Base-by-base conservation (phyloP, 176 grass and related monocot genomes). In the Tillandsia leiboldiana region DNA sequence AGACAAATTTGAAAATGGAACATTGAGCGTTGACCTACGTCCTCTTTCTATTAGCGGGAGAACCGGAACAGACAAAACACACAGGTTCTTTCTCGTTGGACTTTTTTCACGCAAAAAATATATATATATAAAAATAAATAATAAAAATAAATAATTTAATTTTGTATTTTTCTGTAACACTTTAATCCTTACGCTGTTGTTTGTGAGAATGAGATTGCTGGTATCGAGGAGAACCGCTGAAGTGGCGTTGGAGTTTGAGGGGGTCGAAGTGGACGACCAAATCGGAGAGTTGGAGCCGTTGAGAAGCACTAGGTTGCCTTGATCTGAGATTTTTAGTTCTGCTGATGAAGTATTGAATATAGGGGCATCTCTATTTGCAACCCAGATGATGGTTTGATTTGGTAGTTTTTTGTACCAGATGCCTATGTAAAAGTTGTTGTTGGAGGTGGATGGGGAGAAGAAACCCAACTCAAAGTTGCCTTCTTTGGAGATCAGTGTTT, bases 391-490 rank as follows among this genome's bases (percentile, higher is more conserved):
- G 1, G 72, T 82, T n/a, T 6, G 72, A 3, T 3, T 74, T 10
- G 63, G 68, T 62, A 83, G 65, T 11, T 65, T 70, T 22, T 80
- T 83, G 80, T 77, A 90, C 87, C 87, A 90, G 71, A 90, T 75
- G 56, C 79, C 87, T 8, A 80, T 12, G 73, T 83, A 86, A 42
- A 42, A 42, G 74, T 80, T 52, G 27, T 80, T 80, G 63, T 23
- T 33, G 71, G 57, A 64, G 57, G 65, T 82, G 61, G 74, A 78
- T 65, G 70, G 51, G 12, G 75, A 67, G 75, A 78, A 86, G 66
- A 82, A 86, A 56, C 75, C 51, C 2, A 75, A 61, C 71, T 71
- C 20, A 54, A 78, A 71, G 0, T 66, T 77, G 63, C 74, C 79
- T 14, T 64, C 51, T 50, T 81, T 70, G 26, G 79, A 81, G 58